phyloP scores from a whole-genome alignment of 1,139 yeast species.

The Diutina scorzettiae region DNA sequence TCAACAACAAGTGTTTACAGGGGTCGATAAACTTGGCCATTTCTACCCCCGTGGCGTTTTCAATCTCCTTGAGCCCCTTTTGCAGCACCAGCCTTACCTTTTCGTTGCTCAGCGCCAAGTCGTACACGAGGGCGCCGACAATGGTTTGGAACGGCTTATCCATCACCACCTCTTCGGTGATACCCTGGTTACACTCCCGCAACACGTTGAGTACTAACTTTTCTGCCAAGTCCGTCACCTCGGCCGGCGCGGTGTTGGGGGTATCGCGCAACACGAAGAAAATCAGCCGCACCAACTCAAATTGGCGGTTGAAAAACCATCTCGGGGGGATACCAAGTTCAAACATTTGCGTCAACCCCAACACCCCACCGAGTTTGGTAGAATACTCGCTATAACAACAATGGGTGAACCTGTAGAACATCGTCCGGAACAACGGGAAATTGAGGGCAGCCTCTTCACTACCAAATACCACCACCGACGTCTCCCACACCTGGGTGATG shows the following conservation, averaged over 20 bases:
- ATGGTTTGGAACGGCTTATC: constrained; percentile 76
- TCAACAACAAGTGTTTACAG: constrained; percentile 67
- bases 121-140: constrained; percentile 81
- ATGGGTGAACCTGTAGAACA: constrained; percentile 78
- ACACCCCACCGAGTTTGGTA: constrained; percentile 77
- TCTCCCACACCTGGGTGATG: constrained; percentile 47
- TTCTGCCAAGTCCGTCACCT: constrained; percentile 63
- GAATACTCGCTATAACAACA: constrained; percentile 87
- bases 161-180: constrained; percentile 45
- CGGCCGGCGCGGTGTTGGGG: constrained; percentile 77
- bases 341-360: constrained; percentile 68
- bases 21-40: constrained; percentile 70
- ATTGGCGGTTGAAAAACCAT: constrained; percentile 70
- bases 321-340: constrained; percentile 51
- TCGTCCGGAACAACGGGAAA: constrained; percentile 61
- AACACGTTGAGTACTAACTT: constrained; percentile 52
- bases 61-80: constrained; percentile 50
- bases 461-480: constrained; percentile 61
- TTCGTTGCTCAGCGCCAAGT: constrained; percentile 78
- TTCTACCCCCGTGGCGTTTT: constrained; percentile 59
- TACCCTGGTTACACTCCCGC: constrained; percentile 48
- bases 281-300: constrained; percentile 76
- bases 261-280: constrained; percentile 87
- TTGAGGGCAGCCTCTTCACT: constrained; percentile 45
- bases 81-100: constrained; percentile 78